phyloP scores from a whole-genome alignment of 352 stramenopile genomes.

The Globisporangium irregulare region DNA sequence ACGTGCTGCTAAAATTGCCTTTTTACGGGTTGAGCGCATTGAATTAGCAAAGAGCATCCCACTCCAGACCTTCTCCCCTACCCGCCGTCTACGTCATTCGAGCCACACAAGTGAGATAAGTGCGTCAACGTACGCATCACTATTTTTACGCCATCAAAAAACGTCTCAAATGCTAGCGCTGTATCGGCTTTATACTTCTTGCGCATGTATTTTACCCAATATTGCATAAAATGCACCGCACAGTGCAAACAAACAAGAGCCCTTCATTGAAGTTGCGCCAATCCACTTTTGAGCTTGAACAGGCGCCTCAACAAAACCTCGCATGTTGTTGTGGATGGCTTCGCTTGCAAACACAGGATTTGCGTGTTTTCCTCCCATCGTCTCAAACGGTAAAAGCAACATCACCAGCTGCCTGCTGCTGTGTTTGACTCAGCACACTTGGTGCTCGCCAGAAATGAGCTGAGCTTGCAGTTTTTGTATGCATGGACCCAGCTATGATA shows the following conservation, averaged over 20 bases:
- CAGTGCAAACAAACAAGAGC: background rate
- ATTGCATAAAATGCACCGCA: background rate
- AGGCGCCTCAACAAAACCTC: background rate
- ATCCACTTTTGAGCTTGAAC: background rate
- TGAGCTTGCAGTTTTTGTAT: too few species aligned
- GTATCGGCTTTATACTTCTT: conserved; percentile 1
- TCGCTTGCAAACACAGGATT: background rate
- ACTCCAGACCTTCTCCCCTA: background rate
- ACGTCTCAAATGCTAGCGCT: background rate
- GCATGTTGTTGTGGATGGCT: background rate
- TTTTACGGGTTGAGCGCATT: background rate
- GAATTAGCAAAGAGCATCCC: background rate
- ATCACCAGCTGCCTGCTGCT: background rate
- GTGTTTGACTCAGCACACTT: background rate
- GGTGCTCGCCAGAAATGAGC: too few species aligned
- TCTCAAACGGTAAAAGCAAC: background rate
- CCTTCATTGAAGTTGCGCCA: background rate
- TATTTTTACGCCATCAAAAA: background rate
- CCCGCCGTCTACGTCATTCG: background rate
- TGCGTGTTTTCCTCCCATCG: background rate
- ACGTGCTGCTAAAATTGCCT: background rate
- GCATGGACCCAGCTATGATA: too few species aligned
- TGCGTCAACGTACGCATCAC: too few species aligned
- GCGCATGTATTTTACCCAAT: background rate
- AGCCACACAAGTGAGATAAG: too few species aligned